Base-by-base conservation (phyloP, 148 eudicot genomes). In the Chenopodium berlandieri region DNA sequence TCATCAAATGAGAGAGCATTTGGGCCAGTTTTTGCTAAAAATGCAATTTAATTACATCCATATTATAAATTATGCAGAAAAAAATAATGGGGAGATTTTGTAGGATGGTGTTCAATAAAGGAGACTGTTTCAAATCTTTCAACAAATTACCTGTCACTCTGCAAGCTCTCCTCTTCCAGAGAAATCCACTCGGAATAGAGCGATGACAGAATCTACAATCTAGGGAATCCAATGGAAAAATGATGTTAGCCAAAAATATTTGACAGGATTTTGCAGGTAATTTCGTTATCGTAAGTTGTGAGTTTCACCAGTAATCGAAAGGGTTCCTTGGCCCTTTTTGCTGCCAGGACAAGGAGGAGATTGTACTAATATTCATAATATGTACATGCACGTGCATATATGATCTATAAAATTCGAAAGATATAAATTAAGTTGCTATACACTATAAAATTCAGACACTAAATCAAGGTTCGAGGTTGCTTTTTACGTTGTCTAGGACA, bases 321-420 rank as follows among this genome's bases (percentile, higher is more conserved):
- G 64, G 99, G 99, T 82, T 94, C 99, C 82, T 96, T 98, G 9
- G 99, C 86, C 99, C 94, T 96, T 89, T 96, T 96, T 71, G 98
- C 99, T 60, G 99, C 99, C 76, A 96, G 88, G 66, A 94, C 99
- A 69, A 96, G 95, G 70, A 96, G 99, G 85, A 94, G 91, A 87
- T 92, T 96, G 87, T 90, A 91, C 84, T 96, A 98, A 87, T 96
- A 98, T 81, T 96, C 99, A 65, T 96, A 96, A n/a, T n/a, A n/a
- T n/a, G 99, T 94, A 83, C 94, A 96, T 47, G 99, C 99, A 80
- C 99, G 97, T 71, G 99, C 99, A 86, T 96, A 96, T 67, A 96
- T 96, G 86, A 96, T 96, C 99, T 96, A 79, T 56, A 60, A 22
- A 30, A 73, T 80, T 30, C n/a, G 79, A 30, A 58, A 9, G 20